Evolutionary conservation across 805 yeast genomes (phyloP), one percentile per base, ranked within the genome.

Genomic region (Lipomyces spencermartinsiae): DNA sequence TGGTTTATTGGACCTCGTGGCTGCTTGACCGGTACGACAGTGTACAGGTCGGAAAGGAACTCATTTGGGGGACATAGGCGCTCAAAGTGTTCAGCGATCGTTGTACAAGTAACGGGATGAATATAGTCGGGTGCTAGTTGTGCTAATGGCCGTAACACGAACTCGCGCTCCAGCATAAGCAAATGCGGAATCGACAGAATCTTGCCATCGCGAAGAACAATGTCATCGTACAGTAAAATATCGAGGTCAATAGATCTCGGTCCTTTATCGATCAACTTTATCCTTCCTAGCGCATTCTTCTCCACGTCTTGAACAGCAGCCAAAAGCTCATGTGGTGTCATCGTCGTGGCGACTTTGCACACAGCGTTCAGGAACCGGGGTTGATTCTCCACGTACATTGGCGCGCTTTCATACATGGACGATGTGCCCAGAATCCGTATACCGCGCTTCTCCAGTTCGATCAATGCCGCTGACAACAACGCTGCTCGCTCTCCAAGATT

Each of bases 161-260:
- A 95, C 2, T 93, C 86, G 66, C 99, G 84, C 73, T 93, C 97
- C 63, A 92, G 82, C 93, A 95, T 90, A 58, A 92, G 83, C 54
- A 88, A 86, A 78, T 95, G 99, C 0, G 99, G 99, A 12, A 95
- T 83, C 34, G 84, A 85, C 73, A 95, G 83, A 49, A 86, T 83
- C 35, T 59, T 70, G 16, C 68, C 65, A 25, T 70, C 71, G n/a
- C 73, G 63, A 19, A 67, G 60, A 29, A 68, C 64, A 31, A 58
- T 57, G 35, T 66, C 67, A 74, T 87, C 95, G 76, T 87, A 94
- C 29, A 94, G 79, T 14, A 94, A 73, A 14, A 95, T 91, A 78
- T 95, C 99, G 61, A 95, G 82, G 76, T 95, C 99, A 63, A 95
- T 90, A 12, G 91, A 80, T 66, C 99, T 83, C 8, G 99, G 99